phyloP scores from a whole-genome alignment of 768 basidiomycete genomes.

The Trametes sanguinea region DNA sequence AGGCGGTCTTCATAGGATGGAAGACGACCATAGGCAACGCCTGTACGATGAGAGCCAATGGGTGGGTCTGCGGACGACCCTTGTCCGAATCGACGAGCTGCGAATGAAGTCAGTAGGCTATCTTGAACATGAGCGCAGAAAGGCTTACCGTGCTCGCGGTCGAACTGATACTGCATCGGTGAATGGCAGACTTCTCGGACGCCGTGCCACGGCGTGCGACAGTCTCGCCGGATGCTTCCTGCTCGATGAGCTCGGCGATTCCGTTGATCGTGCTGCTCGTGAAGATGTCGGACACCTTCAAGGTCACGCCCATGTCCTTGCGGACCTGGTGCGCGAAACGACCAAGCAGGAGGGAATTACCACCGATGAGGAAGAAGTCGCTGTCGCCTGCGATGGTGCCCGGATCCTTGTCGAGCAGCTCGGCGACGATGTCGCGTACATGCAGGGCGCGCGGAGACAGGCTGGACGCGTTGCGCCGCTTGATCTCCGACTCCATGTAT shows the following conservation, averaged over 20 bases:
- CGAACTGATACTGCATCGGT: slow-evolving; percentile 11
- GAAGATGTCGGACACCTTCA: slow-evolving; percentile 44
- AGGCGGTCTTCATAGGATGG: slow-evolving; percentile 46
- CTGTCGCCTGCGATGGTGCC: slow-evolving; percentile 97
- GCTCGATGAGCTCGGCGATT: slow-evolving; percentile 42
- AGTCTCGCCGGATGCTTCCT: slow-evolving; percentile 5
- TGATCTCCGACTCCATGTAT: slow-evolving; percentile 19
- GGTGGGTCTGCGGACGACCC: slow-evolving; percentile 31
- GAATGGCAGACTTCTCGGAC: slow-evolving; percentile 12
- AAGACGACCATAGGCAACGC: slow-evolving; percentile 45
- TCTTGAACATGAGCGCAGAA: too few relatives aligned
- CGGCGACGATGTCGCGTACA: slow-evolving; percentile 18
- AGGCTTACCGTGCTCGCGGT: slow-evolving; percentile 4
- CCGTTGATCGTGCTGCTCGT: slow-evolving; percentile 44
- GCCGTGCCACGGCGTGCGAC: slow-evolving; percentile 1
- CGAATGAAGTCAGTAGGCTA: slow-evolving; percentile 16
- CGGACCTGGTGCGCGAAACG: slow-evolving; percentile 46
- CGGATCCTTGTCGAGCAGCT: slow-evolving; percentile 12
- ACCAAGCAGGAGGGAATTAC: slow-evolving; percentile 53
- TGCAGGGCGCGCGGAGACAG: slow-evolving; percentile 5
- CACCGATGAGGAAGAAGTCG: slow-evolving; percentile 96
- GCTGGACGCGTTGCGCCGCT: slow-evolving; percentile 11
- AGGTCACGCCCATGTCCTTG: slow-evolving; percentile 39
- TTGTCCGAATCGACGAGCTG: slow-evolving; percentile 21
- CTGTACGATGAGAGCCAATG: slow-evolving; percentile 43